These are phyloP conservation scores for Arthrobotrys musiformis DNA, from an alignment of 2,329 filamentous ascomycete genomes.

Conservation along the genomic window DNA sequence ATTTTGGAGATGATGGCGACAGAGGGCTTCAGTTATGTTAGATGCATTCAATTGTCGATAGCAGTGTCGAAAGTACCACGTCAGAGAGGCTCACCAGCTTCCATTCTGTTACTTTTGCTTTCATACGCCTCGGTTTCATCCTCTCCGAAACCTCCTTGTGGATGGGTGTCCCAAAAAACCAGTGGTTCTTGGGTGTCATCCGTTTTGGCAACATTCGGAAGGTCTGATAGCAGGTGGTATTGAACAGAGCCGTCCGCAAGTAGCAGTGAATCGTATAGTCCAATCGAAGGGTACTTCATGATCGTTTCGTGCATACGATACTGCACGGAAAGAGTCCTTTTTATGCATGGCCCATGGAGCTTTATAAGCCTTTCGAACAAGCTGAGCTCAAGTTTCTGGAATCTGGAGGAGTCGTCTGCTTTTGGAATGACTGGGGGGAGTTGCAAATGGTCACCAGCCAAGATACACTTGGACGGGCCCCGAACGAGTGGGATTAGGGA, in stretches of 20 bases:
- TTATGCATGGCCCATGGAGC: constrained; percentile 83
- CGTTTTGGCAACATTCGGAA: constrained; percentile 77
- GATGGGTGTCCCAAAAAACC: constrained; percentile 85
- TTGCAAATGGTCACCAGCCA: constrained; percentile 94
- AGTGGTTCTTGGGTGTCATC: constrained; percentile 90
- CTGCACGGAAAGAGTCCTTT: constrained; percentile 94
- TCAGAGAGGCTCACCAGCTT: constrained; percentile 68
- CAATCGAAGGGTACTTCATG: constrained; percentile 91
- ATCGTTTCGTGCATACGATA: constrained; percentile 98
- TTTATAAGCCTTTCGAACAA: constrained; percentile 88
- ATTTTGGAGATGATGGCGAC: constrained; percentile 73
- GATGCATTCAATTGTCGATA: not conserved
- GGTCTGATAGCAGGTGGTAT: constrained; percentile 76
- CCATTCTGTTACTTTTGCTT: constrained; percentile 93
- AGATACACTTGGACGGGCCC: constrained; percentile 77
- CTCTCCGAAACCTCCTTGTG: constrained; percentile 88
- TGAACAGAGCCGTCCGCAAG: constrained; percentile 83
- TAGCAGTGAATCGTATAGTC: constrained; percentile 84
- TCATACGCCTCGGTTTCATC: constrained; percentile 65
- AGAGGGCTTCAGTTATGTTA: constrained; percentile 11
- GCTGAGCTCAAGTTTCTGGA: constrained; percentile 79
- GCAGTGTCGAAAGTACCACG: not conserved
- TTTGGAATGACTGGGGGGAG: constrained; percentile 95
- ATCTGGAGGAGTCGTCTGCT: constrained; percentile 61
- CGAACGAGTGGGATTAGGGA: constrained; percentile 91